Evolutionary conservation across 176 grass and related monocot species (phyloP), one percentile per base, ranked within the genome.

Genomic region (Eragrostis nindensis): DNA sequence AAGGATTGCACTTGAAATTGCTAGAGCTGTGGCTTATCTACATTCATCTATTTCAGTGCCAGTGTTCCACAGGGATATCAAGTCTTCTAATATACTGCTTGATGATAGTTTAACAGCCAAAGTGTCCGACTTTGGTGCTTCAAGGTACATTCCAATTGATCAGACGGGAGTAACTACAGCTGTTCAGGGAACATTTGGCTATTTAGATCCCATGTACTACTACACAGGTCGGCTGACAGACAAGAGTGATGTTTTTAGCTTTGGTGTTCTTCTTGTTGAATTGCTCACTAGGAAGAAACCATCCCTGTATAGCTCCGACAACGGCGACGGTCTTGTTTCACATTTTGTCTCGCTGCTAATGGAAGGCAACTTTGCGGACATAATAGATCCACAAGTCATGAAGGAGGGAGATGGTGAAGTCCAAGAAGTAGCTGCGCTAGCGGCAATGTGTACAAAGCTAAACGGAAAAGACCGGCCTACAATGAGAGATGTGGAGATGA

Each of bases 131-230:
- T 93, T 93, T 56, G 88, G 91, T 43, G 77, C 91, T 75, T 93
- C 88, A n/a, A 72, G 88, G 21, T 85, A 86, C n/a, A 80, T 90
- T 2, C 82, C 85, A 3, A 73, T 88, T 47, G 52, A 90, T 57
- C 32, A 83, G 21, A 66, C 59, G 6, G 48, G 32, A 26, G 24
- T 90, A 17, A 62, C 41, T 29, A 90, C 77, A 22, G 81, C 21
- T 1, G 49, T 90, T 46, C 91, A 90, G 60, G 87, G 84, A 56
- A 93, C 91, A 29, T 36, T 77, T 26, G 80, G 91, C 5, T 93
- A 93, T 71, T 72, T 93, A 17, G 87, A 93, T 24, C 91, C 87
- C 5, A 79, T 84, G 78, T 93, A 90, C 49, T 93, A 85, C 29
- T 26, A 73, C 32, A 36, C 32, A 36, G 32, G 32, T 36, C 32